Evolutionary conservation across 2,329 filamentous ascomycete species (phyloP).

Genomic region (Epichloe scottii): DNA sequence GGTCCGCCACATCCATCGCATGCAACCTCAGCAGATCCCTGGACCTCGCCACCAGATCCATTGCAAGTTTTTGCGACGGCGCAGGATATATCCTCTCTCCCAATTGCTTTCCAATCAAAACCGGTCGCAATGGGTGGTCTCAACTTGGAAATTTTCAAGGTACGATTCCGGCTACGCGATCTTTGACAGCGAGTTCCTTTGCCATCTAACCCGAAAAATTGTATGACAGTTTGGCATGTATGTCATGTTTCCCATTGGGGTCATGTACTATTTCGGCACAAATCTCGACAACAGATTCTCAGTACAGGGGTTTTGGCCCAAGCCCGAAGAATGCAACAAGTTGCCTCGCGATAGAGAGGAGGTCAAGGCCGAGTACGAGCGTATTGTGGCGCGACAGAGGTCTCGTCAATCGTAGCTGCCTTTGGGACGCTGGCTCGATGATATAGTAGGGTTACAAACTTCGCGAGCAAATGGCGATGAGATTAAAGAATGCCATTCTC

Average conservation of each 20-base stretch:
- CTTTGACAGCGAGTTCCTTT: background rate
- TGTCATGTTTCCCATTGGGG: constrained; percentile 94
- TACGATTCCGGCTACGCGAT: constrained; percentile 24
- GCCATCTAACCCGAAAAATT: background rate
- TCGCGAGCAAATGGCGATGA: constrained; percentile 65
- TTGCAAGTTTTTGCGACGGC: background rate
- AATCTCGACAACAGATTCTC: constrained; percentile 89
- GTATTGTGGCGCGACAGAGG: constrained; percentile 54
- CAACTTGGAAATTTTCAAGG: constrained; percentile 93
- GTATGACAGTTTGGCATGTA: constrained; percentile 84
- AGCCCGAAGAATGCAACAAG: constrained; percentile 60
- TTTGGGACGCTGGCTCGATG: background rate
- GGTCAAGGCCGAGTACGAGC: constrained; percentile 68
- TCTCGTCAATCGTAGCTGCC: constrained; percentile 52
- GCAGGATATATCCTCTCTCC: background rate
- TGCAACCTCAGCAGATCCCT: background rate
- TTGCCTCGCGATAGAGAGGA: constrained; percentile 69
- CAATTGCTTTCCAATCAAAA: constrained; percentile 11
- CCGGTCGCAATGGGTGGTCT: constrained; percentile 53
- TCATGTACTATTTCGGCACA: constrained; percentile 99
- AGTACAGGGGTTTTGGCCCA: constrained; percentile 90
- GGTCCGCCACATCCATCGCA: background rate
- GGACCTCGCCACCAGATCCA: background rate
- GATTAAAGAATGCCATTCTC: constrained; percentile 55
- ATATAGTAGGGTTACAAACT: constrained; percentile 31